Conservation (phyloP, 164 flowering plant species). For the Piper betle region DNA sequence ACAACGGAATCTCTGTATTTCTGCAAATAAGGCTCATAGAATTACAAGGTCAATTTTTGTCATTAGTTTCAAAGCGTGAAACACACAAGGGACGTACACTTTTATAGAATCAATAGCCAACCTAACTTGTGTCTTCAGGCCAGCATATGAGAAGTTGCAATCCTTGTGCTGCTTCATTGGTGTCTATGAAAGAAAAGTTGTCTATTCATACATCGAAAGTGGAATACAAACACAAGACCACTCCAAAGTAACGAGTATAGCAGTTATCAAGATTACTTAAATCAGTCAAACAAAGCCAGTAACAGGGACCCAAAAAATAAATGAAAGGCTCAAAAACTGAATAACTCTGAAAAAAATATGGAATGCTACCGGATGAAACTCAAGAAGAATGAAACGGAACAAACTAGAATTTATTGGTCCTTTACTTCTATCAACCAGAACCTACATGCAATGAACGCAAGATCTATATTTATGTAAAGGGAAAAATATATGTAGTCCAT, state of each 20-base stretch:
- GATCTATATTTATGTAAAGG: too few species aligned
- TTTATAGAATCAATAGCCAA: conserved; percentile 72
- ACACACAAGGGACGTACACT: conserved; percentile 35
- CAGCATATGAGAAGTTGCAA: conserved; percentile 98
- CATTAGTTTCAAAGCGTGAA: not conserved
- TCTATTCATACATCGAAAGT: not conserved
- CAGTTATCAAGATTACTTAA: not conserved
- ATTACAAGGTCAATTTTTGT: not conserved
- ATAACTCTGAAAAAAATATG: too few species aligned
- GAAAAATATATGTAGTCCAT: too few species aligned
- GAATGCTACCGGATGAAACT: too few species aligned
- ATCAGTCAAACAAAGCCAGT: not conserved
- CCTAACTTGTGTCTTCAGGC: conserved; percentile 95
- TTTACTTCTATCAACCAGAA: too few species aligned
- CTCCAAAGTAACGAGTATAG: not conserved
- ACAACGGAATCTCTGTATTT: conserved; percentile 42
- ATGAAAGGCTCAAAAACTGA: too few species aligned
- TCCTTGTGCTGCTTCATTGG: conserved; percentile 97
- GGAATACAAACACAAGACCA: not conserved
- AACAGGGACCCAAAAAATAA: too few species aligned
- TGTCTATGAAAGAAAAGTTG: conserved; percentile 22
- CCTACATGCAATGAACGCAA: too few species aligned
- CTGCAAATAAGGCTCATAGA: conserved; percentile 25
- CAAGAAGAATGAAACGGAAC: too few species aligned
- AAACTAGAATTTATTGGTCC: too few species aligned